A percentile compares a stretch with the other conserved stretches of the same genome.
Evolutionary conservation across 1,139 yeast species (phyloP).

Genomic region (Schwanniomyces etchellsii): DNA sequence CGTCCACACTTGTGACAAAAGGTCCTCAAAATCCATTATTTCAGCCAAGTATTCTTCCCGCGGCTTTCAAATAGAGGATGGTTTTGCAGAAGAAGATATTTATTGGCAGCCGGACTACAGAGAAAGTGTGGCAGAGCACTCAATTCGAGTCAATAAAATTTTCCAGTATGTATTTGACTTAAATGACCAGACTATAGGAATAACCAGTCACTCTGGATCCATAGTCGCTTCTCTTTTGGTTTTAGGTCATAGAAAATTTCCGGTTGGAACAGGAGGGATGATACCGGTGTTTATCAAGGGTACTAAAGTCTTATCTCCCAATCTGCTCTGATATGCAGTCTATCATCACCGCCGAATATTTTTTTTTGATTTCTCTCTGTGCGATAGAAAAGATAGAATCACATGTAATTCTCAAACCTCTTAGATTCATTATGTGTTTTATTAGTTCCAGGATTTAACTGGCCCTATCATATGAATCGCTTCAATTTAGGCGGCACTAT

Average conservation of each 20-base stretch:
- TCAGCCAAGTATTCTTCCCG: slow-evolving; percentile 23
- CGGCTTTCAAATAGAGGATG: slow-evolving; percentile 32
- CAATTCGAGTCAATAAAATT: slow-evolving; percentile 29
- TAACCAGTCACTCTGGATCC: slow-evolving; percentile 37
- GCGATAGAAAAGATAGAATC: neutral
- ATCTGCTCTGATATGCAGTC: neutral
- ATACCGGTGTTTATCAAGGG: slow-evolving; percentile 40
- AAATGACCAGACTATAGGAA: slow-evolving; percentile 19
- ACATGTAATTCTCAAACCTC: too few species aligned
- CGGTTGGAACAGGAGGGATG: slow-evolving; percentile 42
- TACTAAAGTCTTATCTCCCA: slow-evolving; percentile 7
- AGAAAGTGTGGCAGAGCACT: slow-evolving; percentile 37
- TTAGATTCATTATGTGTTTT: too few species aligned
- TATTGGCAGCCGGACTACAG: slow-evolving; percentile 33
- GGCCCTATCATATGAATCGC: too few species aligned
- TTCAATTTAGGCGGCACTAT: too few species aligned
- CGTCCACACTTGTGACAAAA: slow-evolving; percentile 39
- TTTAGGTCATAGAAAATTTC: slow-evolving; percentile 36
- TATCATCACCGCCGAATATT: slow-evolving; percentile 1
- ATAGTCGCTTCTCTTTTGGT: slow-evolving; percentile 37
- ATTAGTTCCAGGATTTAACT: too few species aligned
- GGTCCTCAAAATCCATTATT: slow-evolving; percentile 29
- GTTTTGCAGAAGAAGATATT: slow-evolving; percentile 36
- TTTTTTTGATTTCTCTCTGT: neutral
- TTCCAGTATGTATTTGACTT: slow-evolving; percentile 30